phyloP scores from a whole-genome alignment of 352 stramenopile species.

The Globisporangium iwayamae region DNA sequence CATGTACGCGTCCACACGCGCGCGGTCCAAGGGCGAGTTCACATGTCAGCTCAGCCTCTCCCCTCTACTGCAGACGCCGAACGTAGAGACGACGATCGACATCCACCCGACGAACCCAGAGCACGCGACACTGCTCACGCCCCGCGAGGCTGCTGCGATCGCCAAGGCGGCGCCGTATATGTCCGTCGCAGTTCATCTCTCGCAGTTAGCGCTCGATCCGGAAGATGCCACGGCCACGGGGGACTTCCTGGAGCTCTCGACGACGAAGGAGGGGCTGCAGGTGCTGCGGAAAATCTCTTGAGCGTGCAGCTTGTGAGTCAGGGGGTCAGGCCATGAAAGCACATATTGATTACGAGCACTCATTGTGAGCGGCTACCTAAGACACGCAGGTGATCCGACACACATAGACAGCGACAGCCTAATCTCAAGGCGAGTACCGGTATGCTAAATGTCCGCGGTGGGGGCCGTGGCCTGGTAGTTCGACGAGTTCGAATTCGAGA shows the following conservation, averaged over 20 bases:
- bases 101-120: constrained; percentile 27
- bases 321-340: neutral
- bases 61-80: constrained; percentile 25
- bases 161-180: constrained; percentile 41
- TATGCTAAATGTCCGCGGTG: constrained; percentile 53
- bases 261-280: constrained; percentile 39
- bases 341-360: neutral
- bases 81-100: constrained; percentile 50
- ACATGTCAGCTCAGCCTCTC: constrained; percentile 36
- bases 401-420: neutral
- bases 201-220: constrained; percentile 28
- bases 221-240: constrained; percentile 29
- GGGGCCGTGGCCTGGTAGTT: constrained; percentile 58
- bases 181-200: constrained; percentile 48
- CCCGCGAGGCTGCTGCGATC: constrained; percentile 45
- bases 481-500: constrained; percentile 38
- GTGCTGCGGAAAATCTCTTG: constrained; percentile 59
- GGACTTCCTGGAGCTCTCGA: constrained; percentile 44
- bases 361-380: constrained; percentile 2
- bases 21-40: constrained; percentile 39
- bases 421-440: neutral
- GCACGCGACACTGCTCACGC: constrained; percentile 34
- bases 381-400: neutral
- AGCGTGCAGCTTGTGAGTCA: neutral
- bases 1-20: constrained; percentile 65